Evolutionary conservation across 2,329 filamentous ascomycete genomes (phyloP).

Genomic region (Tolypocladium pustulatum): DNA sequence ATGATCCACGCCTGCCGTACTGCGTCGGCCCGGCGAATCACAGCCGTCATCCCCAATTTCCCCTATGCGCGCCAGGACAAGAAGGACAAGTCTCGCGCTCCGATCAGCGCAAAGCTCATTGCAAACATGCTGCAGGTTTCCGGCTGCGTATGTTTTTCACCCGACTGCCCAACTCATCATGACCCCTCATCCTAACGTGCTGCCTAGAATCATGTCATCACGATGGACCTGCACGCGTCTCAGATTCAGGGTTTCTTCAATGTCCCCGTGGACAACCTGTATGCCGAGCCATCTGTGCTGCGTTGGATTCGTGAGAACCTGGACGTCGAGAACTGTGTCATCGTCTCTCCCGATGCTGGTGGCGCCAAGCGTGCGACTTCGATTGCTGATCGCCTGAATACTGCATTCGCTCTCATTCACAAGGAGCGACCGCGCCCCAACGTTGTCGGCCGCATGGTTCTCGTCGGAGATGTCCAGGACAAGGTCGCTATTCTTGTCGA

Average conservation of each 20-base stretch:
- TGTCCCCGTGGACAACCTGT: conserved; percentile 64
- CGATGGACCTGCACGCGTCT: conserved; percentile 89
- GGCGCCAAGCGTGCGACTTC: conserved; percentile 90
- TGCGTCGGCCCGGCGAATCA: conserved; percentile 72
- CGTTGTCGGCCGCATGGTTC: conserved; percentile 81
- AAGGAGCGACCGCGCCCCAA: conserved; percentile 83
- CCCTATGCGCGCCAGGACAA: conserved; percentile 96
- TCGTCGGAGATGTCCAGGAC: conserved; percentile 88
- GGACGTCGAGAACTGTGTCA: conserved; percentile 72
- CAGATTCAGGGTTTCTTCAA: conserved; percentile 98
- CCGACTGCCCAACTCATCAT: not conserved
- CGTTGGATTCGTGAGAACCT: conserved; percentile 87
- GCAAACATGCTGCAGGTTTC: conserved; percentile 96
- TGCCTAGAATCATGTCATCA: conserved; percentile 55
- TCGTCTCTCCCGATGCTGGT: conserved; percentile 89
- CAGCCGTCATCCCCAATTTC: conserved; percentile 91
- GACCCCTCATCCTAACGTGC: not conserved
- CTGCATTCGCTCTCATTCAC: conserved; percentile 89
- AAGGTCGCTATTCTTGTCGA: conserved; percentile 94
- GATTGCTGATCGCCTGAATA: conserved; percentile 84
- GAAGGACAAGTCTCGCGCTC: conserved; percentile 88
- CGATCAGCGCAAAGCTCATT: conserved; percentile 90
- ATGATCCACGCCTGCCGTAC: conserved; percentile 88
- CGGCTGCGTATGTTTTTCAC: conserved; percentile 46
- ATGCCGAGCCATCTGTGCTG: conserved; percentile 85